Evolutionary conservation across 805 yeast species (phyloP).

Genomic region (Komagataella pastoris): DNA sequence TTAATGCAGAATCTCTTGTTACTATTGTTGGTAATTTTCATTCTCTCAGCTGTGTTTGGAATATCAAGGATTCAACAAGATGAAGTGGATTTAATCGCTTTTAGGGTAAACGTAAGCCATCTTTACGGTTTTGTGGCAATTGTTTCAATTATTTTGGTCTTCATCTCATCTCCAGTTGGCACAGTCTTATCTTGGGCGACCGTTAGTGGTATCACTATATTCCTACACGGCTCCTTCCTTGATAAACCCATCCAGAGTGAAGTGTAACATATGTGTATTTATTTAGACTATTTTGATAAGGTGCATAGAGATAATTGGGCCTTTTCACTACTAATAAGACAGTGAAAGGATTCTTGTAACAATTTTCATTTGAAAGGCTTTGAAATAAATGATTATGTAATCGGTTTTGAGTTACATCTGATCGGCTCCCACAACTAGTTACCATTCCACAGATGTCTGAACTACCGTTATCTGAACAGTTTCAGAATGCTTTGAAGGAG

Average conservation of each 20-base stretch:
- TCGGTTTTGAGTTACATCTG: not conserved
- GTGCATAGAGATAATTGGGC: not conserved
- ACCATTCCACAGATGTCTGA: constrained; percentile 1
- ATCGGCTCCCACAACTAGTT: not conserved
- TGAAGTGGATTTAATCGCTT: constrained; percentile 23
- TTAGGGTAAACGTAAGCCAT: constrained; percentile 62
- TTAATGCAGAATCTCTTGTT: constrained; percentile 72
- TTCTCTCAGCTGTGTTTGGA: constrained; percentile 25
- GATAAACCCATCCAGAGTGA: constrained; percentile 87
- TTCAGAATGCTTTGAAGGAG: constrained; percentile 3
- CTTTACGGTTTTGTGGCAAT: constrained; percentile 74
- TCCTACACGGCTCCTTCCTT: constrained; percentile 80
- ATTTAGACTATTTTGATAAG: not conserved
- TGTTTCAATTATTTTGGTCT: constrained; percentile 25
- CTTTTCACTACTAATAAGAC: not conserved
- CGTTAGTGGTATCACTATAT: constrained; percentile 63
- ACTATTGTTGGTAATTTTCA: constrained; percentile 54
- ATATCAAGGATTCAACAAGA: constrained; percentile 25
- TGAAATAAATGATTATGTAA: not conserved
- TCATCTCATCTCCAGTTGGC: constrained; percentile 80
- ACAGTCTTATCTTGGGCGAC: constrained; percentile 89
- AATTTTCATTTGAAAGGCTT: too few species aligned
- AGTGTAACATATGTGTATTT: not conserved
- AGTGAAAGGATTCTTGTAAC: not conserved
- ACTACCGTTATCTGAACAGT: constrained; percentile 7